These are phyloP conservation scores for Biscutella auriculata DNA, from an alignment of 441 rosid species.

Conservation along the genomic window DNA sequence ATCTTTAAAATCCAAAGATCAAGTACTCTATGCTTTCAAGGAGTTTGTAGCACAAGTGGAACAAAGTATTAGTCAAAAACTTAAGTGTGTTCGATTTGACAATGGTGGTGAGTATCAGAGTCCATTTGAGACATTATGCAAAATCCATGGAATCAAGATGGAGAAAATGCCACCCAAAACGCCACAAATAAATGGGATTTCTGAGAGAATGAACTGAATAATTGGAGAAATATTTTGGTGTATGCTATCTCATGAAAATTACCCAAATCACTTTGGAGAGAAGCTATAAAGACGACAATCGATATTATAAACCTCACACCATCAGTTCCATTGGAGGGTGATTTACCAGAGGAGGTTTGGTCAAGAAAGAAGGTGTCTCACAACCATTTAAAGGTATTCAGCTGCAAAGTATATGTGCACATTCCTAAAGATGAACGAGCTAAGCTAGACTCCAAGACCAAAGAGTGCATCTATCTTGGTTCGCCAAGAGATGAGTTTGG, in stretches of 20 bases:
- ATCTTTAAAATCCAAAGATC: neutral
- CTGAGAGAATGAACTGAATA: slow-evolving; percentile 2
- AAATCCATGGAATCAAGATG: neutral
- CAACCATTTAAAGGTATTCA: neutral
- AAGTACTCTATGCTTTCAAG: neutral
- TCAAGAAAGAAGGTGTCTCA: neutral
- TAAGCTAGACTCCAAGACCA: neutral
- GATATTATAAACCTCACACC: neutral
- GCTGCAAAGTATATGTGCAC: neutral
- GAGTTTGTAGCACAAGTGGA: neutral
- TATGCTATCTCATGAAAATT: neutral
- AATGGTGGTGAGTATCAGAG: neutral
- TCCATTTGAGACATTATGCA: slow-evolving; percentile 6
- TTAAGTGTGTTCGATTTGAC: neutral
- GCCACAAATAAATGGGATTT: slow-evolving; percentile 4
- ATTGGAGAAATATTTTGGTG: neutral
- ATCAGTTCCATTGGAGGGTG: neutral
- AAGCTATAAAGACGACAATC: neutral
- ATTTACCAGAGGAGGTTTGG: neutral
- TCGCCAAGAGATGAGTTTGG: slow-evolving; percentile 7
- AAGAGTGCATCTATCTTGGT: neutral
- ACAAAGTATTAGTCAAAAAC: neutral
- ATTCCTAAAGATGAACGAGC: neutral
- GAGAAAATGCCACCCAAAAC: neutral
- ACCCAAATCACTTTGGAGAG: too few relatives aligned